Evolutionary conservation across 345 rosid species (phyloP).

Genomic region (Turnera subulata): DNA sequence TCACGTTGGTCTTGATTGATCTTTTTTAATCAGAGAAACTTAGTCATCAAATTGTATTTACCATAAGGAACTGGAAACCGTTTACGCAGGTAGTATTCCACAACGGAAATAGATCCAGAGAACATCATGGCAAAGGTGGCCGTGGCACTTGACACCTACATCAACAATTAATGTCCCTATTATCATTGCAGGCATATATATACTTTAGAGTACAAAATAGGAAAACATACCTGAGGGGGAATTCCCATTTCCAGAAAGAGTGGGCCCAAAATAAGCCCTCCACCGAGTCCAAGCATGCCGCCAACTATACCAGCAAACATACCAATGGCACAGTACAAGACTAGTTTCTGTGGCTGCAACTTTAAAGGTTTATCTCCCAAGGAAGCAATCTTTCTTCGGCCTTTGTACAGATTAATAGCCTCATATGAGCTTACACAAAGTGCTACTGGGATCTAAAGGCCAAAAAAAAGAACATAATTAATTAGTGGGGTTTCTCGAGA

Average conservation of each 20-base stretch:
- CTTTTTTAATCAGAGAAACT: too few species aligned
- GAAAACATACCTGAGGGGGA: conserved; percentile 48
- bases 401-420: conserved; percentile 38
- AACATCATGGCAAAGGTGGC: conserved; percentile 88
- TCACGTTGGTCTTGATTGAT: too few species aligned
- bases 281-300: too few species aligned
- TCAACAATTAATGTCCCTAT: too few species aligned
- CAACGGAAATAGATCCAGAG: conserved; percentile 78
- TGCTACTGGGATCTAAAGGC: conserved; percentile 26
- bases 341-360: conserved; percentile 16
- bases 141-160: too few species aligned
- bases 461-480: too few species aligned
- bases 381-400: conserved; percentile 34
- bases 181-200: too few species aligned
- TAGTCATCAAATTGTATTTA: too few species aligned
- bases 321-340: conserved; percentile 19
- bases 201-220: too few species aligned
- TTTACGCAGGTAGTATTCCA: conserved; percentile 73
- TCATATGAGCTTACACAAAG: conserved; percentile 14
- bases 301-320: conserved; percentile 32
- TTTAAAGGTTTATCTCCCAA: conserved; percentile 31
- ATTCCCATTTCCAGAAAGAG: conserved; percentile 43
- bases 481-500: too few species aligned
- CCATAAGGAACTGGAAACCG: conserved; percentile 84
- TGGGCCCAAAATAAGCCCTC: too few species aligned